Conservation (phyloP, 2,329 filamentous ascomycete species). For the Botrytis hyacinthi region DNA sequence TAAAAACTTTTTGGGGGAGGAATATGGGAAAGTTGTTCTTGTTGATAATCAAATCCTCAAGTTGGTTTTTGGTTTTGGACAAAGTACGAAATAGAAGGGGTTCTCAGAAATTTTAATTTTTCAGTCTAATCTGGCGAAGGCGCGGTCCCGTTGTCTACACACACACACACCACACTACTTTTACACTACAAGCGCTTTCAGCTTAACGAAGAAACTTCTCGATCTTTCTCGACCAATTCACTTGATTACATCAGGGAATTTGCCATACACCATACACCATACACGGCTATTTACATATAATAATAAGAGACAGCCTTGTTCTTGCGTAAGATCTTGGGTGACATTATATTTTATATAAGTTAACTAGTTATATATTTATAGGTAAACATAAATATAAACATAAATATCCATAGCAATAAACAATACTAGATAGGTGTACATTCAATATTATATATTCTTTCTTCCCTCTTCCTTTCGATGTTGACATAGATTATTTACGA, state of each 20-base stretch:
- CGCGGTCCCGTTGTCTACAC: conserved; percentile 7
- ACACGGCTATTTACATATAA: background rate
- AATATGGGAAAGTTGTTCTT: background rate
- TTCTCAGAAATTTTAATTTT: conserved; percentile 11
- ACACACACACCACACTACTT: background rate
- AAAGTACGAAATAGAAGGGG: background rate
- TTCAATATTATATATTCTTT: background rate
- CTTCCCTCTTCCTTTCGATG: background rate
- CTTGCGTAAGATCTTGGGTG: background rate
- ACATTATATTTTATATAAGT: too few species aligned
- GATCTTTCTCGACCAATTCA: conserved; percentile 16
- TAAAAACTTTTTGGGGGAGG: background rate
- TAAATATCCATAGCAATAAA: background rate
- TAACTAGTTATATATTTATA: too few species aligned
- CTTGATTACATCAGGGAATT: background rate
- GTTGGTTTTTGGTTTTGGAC: background rate
- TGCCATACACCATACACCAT: background rate
- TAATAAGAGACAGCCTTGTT: background rate
- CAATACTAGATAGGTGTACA: too few species aligned
- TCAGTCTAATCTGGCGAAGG: conserved; percentile 14
- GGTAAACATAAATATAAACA: background rate
- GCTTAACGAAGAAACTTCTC: conserved; percentile 19
- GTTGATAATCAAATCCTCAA: background rate
- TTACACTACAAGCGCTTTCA: conserved; percentile 4
- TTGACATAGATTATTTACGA: background rate